Evolutionary conservation across 768 basidiomycete genomes (phyloP), one percentile per base, ranked within the genome.

Genomic region (Tulasnella calospora): DNA sequence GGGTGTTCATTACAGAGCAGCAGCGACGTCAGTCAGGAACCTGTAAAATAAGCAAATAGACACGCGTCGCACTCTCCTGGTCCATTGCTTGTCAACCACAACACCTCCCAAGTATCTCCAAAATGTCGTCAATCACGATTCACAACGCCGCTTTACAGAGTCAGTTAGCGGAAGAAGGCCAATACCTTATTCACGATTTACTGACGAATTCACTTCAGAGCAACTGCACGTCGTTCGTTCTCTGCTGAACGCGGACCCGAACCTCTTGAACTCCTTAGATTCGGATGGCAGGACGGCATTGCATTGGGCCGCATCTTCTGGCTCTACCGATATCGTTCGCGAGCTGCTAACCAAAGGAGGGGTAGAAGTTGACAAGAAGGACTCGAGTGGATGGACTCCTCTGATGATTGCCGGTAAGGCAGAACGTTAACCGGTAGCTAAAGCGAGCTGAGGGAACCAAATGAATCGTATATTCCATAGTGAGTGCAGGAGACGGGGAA

Each of bases 281-380:
- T 86, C 83, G 93, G 94, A 95, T 83, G 91, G 88, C 51, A 87
- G 94, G 44, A 93, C 94, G 0, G 89, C 94, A 12, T 84, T 95
- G n/a, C 94, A 95, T 82, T 94, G 93, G 93, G 92, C 93, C 78
- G 90, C 93, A 15, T 89, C 89, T 27, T 47, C 74, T 10, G 93
- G 92, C 73, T 88, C 91, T 55, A 83, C 89, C 77, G 92, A 93
- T 76, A 90, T 93, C 80, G 87, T 83, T 38, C 86, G 88, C 76
- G 92, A 89, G 83, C 86, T 95, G 80, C 86, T 94, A 78, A 91
- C 90, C 84, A 89, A 90, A 81, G 87, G 89, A 79, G 91, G 91
- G 35, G 90, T 74, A 19, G 72, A 79, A 47, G 72, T 79, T 9
- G 88, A 92, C 84, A 88, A 88, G 81, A 83, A 84, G 27, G 94